A percentile compares a stretch with the other conserved stretches of the same genome.
These are phyloP conservation scores for Camelina laxa DNA, from an alignment of 345 rosid species.

Conservation along the genomic window DNA sequence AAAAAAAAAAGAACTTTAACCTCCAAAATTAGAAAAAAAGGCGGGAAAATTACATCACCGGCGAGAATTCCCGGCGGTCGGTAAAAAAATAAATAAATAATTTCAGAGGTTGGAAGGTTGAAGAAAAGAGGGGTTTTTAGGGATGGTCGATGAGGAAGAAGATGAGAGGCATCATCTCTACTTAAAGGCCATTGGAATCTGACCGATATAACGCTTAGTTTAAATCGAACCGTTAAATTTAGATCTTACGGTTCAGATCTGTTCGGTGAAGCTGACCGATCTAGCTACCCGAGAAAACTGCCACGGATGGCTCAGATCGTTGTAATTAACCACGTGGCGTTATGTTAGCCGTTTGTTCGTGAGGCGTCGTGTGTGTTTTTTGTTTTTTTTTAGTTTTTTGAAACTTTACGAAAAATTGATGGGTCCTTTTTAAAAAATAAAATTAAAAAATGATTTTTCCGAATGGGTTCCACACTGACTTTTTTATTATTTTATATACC, in stretches of 20 bases:
- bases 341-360: constrained; percentile 31
- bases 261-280: constrained; percentile 12
- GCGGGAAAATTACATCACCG: constrained; percentile 32
- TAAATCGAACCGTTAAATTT: neutral
- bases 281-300: constrained; percentile 31
- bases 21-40: neutral
- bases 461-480: constrained; percentile 21
- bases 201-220: constrained; percentile 20
- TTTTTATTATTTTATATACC: neutral
- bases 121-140: neutral
- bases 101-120: neutral
- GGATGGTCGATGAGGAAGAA: constrained; percentile 36
- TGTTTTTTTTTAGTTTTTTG: neutral
- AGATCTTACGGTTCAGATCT: constrained; percentile 34
- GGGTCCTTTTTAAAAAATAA: neutral
- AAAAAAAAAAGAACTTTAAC: neutral
- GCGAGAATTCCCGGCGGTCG: constrained; percentile 23
- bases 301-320: constrained; percentile 39
- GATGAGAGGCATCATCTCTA: constrained; percentile 36
- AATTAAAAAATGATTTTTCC: neutral
- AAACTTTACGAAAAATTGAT: constrained; percentile 6
- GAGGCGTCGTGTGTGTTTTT: constrained; percentile 31
- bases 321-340: constrained; percentile 28
- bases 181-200: constrained; percentile 41
- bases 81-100: neutral